Conservation (phyloP, 2,329 filamentous ascomycete genomes). For the Ceratocystis cacaofunesta region DNA sequence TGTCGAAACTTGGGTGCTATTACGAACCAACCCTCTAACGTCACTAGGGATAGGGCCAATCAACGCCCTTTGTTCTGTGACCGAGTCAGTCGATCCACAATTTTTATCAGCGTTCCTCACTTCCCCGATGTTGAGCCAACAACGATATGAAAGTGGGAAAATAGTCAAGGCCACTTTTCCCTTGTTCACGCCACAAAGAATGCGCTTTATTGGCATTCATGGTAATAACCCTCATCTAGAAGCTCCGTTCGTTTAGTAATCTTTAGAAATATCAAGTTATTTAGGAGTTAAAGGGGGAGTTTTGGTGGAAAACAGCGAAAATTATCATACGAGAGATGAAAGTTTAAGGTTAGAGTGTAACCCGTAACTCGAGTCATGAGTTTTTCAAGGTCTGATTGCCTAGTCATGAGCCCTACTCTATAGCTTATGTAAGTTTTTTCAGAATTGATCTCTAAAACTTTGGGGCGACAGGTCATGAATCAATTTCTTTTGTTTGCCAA, state of each 20-base stretch:
- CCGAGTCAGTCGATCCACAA: slow-evolving; percentile 14
- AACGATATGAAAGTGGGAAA: not conserved
- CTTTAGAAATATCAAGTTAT: not conserved
- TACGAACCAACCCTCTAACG: not conserved
- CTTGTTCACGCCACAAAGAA: too few species aligned
- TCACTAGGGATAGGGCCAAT: slow-evolving; percentile 4
- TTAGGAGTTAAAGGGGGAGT: not conserved
- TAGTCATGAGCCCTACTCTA: not conserved
- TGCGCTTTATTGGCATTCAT: too few species aligned
- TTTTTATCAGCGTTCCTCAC: not conserved
- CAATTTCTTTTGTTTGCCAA: too few species aligned
- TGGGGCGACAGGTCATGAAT: too few species aligned
- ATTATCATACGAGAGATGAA: not conserved
- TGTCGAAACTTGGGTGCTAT: not conserved
- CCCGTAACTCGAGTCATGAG: not conserved
- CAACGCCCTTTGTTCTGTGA: not conserved
- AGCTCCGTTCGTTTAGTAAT: not conserved
- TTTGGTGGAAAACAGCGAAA: not conserved
- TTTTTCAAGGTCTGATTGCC: not conserved
- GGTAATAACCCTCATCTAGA: too few species aligned
- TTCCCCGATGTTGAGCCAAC: not conserved
- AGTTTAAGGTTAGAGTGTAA: not conserved
- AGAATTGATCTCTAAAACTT: too few species aligned
- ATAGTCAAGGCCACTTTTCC: not conserved
- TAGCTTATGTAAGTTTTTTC: not conserved